Evolutionary conservation across 2,329 filamentous ascomycete species (phyloP), one percentile per base, ranked within the genome.

Genomic region (Pseudogymnoascus sp.): DNA sequence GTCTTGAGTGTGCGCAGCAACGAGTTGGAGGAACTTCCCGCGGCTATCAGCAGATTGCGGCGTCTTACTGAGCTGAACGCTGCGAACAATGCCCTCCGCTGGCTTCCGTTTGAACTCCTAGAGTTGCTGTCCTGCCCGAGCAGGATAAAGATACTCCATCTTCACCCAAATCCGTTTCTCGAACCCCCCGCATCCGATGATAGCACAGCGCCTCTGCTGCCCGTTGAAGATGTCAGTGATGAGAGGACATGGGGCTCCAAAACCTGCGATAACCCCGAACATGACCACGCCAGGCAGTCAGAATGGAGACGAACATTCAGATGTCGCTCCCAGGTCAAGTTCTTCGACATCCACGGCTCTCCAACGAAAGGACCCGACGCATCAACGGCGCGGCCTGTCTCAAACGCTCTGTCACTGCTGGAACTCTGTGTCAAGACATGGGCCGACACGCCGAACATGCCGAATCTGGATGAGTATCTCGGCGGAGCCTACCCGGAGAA

Each of bases 1-100:
- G 81, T 86, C 14, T 78, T 91, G 11, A 89, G 82, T 66, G 76
- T 91, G 14, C 83, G 88, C 36, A 81, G 79, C 63, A 90, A 90
- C 67, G 71, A 78, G 22, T 77, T 91, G 12, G 74, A 74, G 0
- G 81, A 87, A 67, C 73, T 91, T 2, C 84, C 88, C 1, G 75
- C 83, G 0, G 76, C 78, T 3, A 83, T 90, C 57, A 76, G 75
- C 20, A 80, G 81, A 33, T 76, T 90, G 6, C 70, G 70, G 4
- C 85, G 84, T 62, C 77, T 91, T 3, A 74, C 76, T 58, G 79
- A 84, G 58, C 79, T 91, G 38, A 90, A 89, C 66, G 67, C 91
- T 7, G 82, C 85, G 0, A 81, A 86, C 60, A 90, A 90, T 64
- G 72, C 74, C 4, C 74, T 91, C 9, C 77, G 76, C 6, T 81